Evolutionary conservation across 2,329 filamentous ascomycete genomes (phyloP).

Genomic region (Hysterium pulicare): DNA sequence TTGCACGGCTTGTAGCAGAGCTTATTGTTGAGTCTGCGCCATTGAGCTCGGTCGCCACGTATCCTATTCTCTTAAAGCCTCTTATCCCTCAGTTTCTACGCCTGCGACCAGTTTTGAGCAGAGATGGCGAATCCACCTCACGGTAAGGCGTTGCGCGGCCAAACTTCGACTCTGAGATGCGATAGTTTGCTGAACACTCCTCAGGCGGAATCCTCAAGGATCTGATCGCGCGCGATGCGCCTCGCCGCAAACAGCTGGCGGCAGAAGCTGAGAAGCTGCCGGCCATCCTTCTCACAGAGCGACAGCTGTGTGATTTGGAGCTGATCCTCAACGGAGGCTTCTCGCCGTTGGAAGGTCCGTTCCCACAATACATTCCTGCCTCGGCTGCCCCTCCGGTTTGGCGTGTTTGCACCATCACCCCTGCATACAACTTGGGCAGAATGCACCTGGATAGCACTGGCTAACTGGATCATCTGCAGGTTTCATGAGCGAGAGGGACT

Average conservation of each 20-base stretch:
- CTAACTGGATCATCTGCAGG: slow-evolving; percentile 51
- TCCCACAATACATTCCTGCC: not conserved
- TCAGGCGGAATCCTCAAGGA: slow-evolving; percentile 93
- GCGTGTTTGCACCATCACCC: slow-evolving; percentile 15
- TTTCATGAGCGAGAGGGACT: slow-evolving; percentile 97
- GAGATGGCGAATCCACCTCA: slow-evolving; percentile 52
- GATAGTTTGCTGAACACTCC: too few relatives aligned
- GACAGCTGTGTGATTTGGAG: slow-evolving; percentile 96
- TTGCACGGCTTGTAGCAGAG: not conserved
- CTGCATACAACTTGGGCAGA: not conserved
- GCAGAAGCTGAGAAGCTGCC: slow-evolving; percentile 84
- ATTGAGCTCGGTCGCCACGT: not conserved
- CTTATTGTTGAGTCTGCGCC: not conserved
- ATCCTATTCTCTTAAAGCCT: slow-evolving; percentile 3
- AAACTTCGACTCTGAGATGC: not conserved
- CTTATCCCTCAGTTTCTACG: slow-evolving; percentile 7
- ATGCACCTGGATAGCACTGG: slow-evolving; percentile 3
- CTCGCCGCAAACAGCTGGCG: slow-evolving; percentile 73
- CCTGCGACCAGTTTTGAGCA: slow-evolving; percentile 2
- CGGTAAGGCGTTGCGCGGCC: too few relatives aligned
- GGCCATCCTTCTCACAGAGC: slow-evolving; percentile 80
- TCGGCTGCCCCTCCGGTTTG: slow-evolving; percentile 26
- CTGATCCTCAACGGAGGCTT: slow-evolving; percentile 97
- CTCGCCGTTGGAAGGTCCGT: slow-evolving; percentile 89
- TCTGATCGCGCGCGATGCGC: slow-evolving; percentile 87